phyloP scores from a whole-genome alignment of 2,329 filamentous ascomycete species.

The Fusarium lateritium region DNA sequence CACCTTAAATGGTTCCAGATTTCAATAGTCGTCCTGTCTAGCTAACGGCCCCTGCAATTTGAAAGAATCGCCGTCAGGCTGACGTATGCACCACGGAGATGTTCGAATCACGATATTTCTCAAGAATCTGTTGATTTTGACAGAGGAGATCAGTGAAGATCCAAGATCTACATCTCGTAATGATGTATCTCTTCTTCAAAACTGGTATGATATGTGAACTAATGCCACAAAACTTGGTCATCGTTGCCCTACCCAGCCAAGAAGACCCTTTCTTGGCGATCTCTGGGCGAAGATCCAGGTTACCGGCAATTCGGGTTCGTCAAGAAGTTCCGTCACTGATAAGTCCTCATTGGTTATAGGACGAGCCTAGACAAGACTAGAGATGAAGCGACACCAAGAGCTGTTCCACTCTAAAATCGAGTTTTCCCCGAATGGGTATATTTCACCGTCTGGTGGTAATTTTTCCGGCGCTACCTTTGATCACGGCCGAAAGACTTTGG shows the following conservation, averaged over 20 bases:
- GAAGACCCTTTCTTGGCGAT: neutral
- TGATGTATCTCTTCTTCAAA: neutral
- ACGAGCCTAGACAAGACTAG: neutral
- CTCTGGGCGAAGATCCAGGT: neutral
- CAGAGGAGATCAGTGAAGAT: neutral
- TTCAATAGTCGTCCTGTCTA: slow-evolving; percentile 3
- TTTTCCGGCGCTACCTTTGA: slow-evolving; percentile 20
- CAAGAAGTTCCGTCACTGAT: neutral
- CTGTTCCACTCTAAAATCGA: neutral
- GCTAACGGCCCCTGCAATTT: neutral
- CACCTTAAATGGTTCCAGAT: neutral
- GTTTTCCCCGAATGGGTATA: neutral
- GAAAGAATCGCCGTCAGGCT: neutral
- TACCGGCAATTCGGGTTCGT: neutral
- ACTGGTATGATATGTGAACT: too few relatives aligned
- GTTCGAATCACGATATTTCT: neutral
- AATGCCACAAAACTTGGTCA: neutral
- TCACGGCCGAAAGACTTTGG: slow-evolving; percentile 2
- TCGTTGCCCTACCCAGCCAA: neutral
- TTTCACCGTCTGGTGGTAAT: slow-evolving; percentile 10
- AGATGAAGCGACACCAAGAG: neutral
- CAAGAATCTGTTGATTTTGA: neutral
- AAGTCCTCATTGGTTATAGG: neutral
- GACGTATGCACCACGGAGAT: neutral
- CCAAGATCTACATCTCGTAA: neutral